Base-by-base conservation (phyloP, 179 eudicot species). In the Drosera spatulata region DNA sequence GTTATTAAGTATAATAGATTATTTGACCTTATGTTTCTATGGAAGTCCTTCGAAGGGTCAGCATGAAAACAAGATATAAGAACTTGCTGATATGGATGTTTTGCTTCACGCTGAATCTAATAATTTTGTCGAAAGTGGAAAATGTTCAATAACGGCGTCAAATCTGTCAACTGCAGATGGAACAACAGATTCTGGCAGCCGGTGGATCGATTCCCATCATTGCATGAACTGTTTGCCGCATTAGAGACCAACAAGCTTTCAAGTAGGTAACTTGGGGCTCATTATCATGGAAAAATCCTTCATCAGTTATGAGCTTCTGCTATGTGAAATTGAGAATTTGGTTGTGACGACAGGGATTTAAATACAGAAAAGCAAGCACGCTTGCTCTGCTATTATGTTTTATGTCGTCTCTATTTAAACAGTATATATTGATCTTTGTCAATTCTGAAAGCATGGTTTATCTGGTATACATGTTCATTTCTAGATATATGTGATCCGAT, bases 141-240 rank as follows among this genome's bases (percentile, higher is more conserved):
- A 41, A 4, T 58, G 47, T 58, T 39, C 22, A 8, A 33, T 53
- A 3, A 5, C 53, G 53, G 12, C n/a, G 42, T 33, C 33, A 11
- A 57, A 38, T 46, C 39, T 47, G n/a, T 53, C 53, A 52, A 50
- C 65, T 65, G 64, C 80, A 82, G 87, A 58, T 82, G 72, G 82
- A 82, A 76, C 81, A 72, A 67, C 81, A 77, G 70, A 72, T 82
- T 42, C 59, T 77, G 64, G 72, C 67, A 10, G 78, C 80, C 56
- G 87, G 87, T 15, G 87, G 87, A 38, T 55, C 75, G 12, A 61
- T 82, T 61, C 82, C 87, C 6, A 10, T 60, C 39, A 56, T 71
- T 58, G 80, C 2, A n/a, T 13, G 7, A 38, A 7, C 22, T 45
- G 49, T 6, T 22, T 22, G 33, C 33, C 33, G 1, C 7, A 45